Percentiles rank a stretch among this genome's conserved stretches.
phyloP scores from a whole-genome alignment of 805 yeast genomes.

The Starmerella vitae region DNA sequence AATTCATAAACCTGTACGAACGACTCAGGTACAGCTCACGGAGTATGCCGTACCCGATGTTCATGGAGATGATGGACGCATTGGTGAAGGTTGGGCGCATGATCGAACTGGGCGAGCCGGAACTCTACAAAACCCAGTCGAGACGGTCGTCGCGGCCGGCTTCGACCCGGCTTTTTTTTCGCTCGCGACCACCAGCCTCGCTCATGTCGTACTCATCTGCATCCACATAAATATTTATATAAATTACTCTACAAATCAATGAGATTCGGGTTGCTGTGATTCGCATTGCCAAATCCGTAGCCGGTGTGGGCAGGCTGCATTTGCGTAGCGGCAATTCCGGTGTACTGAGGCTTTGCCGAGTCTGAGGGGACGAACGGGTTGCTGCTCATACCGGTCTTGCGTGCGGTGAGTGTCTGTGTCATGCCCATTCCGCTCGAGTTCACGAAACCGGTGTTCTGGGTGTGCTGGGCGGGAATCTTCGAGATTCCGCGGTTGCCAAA shows the following conservation, averaged over 20 bases:
- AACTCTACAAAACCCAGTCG: not conserved
- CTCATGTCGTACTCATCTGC: too few species aligned
- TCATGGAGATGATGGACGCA: constrained; percentile 44
- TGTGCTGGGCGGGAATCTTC: constrained; percentile 87
- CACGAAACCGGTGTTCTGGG: constrained; percentile 57
- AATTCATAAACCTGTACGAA: constrained; percentile 48
- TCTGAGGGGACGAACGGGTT: constrained; percentile 39
- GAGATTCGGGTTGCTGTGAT: constrained; percentile 25
- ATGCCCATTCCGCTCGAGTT: constrained; percentile 81
- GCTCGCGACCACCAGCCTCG: too few species aligned
- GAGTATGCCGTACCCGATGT: constrained; percentile 44
- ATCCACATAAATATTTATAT: not conserved
- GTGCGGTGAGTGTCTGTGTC: constrained; percentile 21
- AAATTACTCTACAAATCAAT: constrained; percentile 25
- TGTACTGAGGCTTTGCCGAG: constrained; percentile 35
- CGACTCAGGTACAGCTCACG: constrained; percentile 51
- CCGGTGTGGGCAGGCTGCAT: constrained; percentile 82
- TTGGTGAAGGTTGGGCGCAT: constrained; percentile 12
- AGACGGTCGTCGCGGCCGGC: not conserved
- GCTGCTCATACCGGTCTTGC: constrained; percentile 16
- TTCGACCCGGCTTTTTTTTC: constrained; percentile 1
- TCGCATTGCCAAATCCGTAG: constrained; percentile 81
- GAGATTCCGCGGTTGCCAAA: constrained; percentile 77
- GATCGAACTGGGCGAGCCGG: constrained; percentile 1
- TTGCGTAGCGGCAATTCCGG: constrained; percentile 52